Evolutionary conservation across 345 rosid species (phyloP).

Genomic region (Erodium maritimum): DNA sequence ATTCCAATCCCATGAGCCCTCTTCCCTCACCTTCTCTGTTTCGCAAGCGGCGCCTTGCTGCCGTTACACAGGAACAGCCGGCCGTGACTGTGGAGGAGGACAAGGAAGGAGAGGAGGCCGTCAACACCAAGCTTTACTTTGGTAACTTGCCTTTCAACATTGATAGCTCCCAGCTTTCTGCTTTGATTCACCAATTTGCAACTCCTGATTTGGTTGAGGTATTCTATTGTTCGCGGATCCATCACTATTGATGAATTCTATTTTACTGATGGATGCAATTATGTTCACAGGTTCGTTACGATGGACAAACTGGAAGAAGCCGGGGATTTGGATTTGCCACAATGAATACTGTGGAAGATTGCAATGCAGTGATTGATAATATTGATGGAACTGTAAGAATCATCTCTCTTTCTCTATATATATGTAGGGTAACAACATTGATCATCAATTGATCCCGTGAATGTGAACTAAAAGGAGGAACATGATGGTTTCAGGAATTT

Average conservation of each 20-base stretch:
- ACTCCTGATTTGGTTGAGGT: constrained; percentile 82
- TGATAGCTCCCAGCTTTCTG: constrained; percentile 84
- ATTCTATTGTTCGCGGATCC: background rate
- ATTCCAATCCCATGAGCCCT: background rate
- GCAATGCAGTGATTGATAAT: constrained; percentile 52
- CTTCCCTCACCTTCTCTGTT: constrained; percentile 4
- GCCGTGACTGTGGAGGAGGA: constrained; percentile 21
- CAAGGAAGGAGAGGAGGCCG: constrained; percentile 12
- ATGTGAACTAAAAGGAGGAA: background rate
- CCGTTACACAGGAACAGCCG: constrained; percentile 30
- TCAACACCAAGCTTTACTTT: constrained; percentile 71
- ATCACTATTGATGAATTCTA: background rate
- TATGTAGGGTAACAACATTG: background rate
- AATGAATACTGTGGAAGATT: constrained; percentile 78
- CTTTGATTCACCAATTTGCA: constrained; percentile 60
- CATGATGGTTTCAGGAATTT: constrained; percentile 37
- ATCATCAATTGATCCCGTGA: no score
- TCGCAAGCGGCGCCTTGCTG: constrained; percentile 31
- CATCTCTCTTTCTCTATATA: background rate
- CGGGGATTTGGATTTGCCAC: constrained; percentile 88
- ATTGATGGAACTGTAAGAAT: constrained; percentile 80
- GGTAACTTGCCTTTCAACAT: constrained; percentile 87
- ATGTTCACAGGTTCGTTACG: constrained; percentile 50
- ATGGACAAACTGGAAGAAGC: constrained; percentile 71
- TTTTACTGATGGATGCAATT: background rate